Evolutionary conservation across 495 filamentous ascomycete genomes (phyloP).

Genomic region (Aspergillus baeticus): DNA sequence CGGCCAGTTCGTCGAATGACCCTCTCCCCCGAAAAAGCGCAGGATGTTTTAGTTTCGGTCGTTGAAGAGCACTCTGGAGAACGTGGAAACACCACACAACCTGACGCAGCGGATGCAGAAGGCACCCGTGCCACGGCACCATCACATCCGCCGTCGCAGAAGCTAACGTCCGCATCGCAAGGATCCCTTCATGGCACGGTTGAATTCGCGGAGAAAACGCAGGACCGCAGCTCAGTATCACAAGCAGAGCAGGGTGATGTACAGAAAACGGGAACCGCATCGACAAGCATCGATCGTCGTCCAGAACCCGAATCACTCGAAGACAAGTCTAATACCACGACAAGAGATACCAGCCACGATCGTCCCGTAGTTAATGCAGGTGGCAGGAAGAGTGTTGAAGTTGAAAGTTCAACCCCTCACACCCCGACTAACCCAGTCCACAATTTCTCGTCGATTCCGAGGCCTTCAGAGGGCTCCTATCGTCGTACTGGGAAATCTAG

Average conservation of each 20-base stretch:
- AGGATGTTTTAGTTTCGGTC: constrained; percentile 66
- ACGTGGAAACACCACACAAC: constrained; percentile 25
- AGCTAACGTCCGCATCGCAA: constrained; percentile 24
- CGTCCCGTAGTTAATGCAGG: not conserved
- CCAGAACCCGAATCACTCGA: constrained; percentile 16
- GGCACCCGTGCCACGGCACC: constrained; percentile 19
- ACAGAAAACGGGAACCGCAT: constrained; percentile 6
- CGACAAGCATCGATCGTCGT: constrained; percentile 9
- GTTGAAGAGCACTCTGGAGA: constrained; percentile 62
- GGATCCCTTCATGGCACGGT: constrained; percentile 15
- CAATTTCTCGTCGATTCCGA: constrained; percentile 50
- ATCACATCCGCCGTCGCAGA: constrained; percentile 17
- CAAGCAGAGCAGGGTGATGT: constrained; percentile 38
- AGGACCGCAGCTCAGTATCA: constrained; percentile 72
- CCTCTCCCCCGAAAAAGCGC: constrained; percentile 65
- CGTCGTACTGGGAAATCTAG: constrained; percentile 39
- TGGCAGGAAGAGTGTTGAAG: constrained; percentile 11
- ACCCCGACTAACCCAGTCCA: constrained; percentile 27
- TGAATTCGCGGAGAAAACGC: constrained; percentile 50
- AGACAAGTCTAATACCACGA: constrained; percentile 7
- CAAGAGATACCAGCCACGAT: not conserved
- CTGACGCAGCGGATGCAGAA: constrained; percentile 14
- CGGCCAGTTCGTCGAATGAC: constrained; percentile 47
- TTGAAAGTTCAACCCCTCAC: not conserved
- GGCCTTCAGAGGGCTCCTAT: constrained; percentile 45